phyloP scores from a whole-genome alignment of 768 basidiomycete species.

The Naganishia friedmannii region DNA sequence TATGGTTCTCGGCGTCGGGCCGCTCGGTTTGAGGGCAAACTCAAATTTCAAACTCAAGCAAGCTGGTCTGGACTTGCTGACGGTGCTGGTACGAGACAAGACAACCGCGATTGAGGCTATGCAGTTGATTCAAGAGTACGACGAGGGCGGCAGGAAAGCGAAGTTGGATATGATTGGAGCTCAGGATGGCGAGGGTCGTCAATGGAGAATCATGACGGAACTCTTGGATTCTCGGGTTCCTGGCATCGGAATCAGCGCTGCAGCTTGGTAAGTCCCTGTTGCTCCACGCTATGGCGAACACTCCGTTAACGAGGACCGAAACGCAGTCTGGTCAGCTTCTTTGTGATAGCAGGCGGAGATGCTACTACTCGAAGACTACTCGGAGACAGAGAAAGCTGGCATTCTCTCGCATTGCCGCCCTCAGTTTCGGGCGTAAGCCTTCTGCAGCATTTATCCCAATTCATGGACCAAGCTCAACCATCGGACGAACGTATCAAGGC shows the following conservation, averaged over 20 bases:
- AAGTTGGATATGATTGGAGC: slow-evolving; percentile 57
- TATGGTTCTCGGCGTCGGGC: slow-evolving; percentile 8
- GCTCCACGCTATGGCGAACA: background rate
- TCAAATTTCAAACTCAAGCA: slow-evolving; percentile 39
- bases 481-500: slow-evolving; percentile 12
- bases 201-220: slow-evolving; percentile 68
- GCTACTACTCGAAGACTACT: background rate
- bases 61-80: slow-evolving; percentile 46
- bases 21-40: slow-evolving; percentile 10
- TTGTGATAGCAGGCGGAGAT: background rate
- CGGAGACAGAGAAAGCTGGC: background rate
- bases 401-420: background rate
- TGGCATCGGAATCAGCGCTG: slow-evolving; percentile 60
- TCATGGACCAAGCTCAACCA: background rate
- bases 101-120: slow-evolving; percentile 31
- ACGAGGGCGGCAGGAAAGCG: background rate
- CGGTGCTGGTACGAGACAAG: slow-evolving; percentile 41
- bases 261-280: slow-evolving; percentile 1
- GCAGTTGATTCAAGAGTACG: background rate
- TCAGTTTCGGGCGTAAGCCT: background rate
- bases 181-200: slow-evolving; percentile 52
- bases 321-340: slow-evolving; percentile 15
- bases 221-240: slow-evolving; percentile 61
- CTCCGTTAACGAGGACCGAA: background rate
- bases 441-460: slow-evolving; percentile 10